Conservation (phyloP, 345 rosid genomes). For the Salix viminalis region DNA sequence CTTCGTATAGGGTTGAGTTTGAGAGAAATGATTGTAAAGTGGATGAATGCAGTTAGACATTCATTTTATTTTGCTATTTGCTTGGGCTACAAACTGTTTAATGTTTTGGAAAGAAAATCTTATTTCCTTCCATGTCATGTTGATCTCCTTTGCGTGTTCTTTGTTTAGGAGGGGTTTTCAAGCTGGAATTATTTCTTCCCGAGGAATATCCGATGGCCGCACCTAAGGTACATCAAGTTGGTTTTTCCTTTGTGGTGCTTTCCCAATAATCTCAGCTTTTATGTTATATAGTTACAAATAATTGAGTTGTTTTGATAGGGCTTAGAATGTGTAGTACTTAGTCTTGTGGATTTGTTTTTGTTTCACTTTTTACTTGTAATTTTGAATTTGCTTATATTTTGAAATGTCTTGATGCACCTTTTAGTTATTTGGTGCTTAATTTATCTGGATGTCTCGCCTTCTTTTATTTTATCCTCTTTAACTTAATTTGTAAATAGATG, state of each 20-base stretch:
- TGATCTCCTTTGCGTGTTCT: constrained; percentile 1
- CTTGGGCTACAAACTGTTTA: background rate
- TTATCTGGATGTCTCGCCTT: background rate
- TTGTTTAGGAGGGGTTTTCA: constrained; percentile 87
- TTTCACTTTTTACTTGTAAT: background rate
- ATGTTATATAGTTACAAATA: background rate
- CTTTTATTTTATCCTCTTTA: background rate
- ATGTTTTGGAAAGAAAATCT: background rate
- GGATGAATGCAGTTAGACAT: background rate
- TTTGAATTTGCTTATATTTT: background rate
- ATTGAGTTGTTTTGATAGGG: background rate
- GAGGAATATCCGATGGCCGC: constrained; percentile 99
- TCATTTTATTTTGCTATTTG: background rate
- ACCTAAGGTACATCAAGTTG: constrained; percentile 62
- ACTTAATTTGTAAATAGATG: background rate
- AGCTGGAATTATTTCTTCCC: constrained; percentile 95
- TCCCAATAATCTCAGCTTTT: background rate
- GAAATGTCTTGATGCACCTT: background rate
- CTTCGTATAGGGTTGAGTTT: background rate
- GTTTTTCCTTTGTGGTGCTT: background rate
- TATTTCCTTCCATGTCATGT: background rate
- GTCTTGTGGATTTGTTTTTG: background rate
- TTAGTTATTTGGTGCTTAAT: background rate
- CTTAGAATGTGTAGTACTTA: background rate
- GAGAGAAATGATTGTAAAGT: background rate